These are phyloP conservation scores for Talaromyces ruber DNA, from an alignment of 495 filamentous ascomycete genomes.

Conservation along the genomic window DNA sequence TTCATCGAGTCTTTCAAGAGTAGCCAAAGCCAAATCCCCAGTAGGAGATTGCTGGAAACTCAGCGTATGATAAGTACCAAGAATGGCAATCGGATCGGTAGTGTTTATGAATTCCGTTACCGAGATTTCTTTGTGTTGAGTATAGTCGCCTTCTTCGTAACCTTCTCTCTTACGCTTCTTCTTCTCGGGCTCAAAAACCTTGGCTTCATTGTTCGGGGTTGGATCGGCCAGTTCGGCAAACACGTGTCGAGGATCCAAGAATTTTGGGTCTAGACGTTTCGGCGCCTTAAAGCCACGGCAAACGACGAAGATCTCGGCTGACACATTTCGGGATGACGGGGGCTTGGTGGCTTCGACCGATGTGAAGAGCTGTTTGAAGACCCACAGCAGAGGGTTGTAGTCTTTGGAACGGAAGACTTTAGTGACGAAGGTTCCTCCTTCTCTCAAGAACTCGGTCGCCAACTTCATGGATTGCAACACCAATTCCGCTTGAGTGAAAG, in stretches of 20 bases:
- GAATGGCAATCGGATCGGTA: conserved; percentile 89
- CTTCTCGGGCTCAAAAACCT: conserved; percentile 92
- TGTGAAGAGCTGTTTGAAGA: conserved; percentile 91
- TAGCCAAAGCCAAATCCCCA: conserved; percentile 78
- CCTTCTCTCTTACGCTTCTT: conserved; percentile 96
- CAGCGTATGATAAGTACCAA: conserved; percentile 77
- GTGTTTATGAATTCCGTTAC: conserved; percentile 94
- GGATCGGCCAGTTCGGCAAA: conserved; percentile 90
- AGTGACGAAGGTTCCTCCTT: conserved; percentile 91
- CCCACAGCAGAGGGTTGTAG: conserved; percentile 93
- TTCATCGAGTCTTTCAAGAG: conserved; percentile 81
- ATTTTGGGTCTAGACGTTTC: conserved; percentile 83
- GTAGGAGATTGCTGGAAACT: conserved; percentile 68
- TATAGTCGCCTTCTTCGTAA: conserved; percentile 94
- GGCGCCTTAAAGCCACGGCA: conserved; percentile 92
- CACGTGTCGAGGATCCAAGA: conserved; percentile 82
- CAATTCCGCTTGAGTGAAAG: conserved; percentile 95
- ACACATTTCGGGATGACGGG: conserved; percentile 89
- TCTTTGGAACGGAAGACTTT: conserved; percentile 98
- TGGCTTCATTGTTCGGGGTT: conserved; percentile 92
- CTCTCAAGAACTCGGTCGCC: conserved; percentile 84
- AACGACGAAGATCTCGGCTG: conserved; percentile 96
- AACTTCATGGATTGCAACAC: conserved; percentile 85
- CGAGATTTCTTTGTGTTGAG: conserved; percentile 78
- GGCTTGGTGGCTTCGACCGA: conserved; percentile 97